Conservation (phyloP, 106 monocot genomes). For the Dendrobium nobile region DNA sequence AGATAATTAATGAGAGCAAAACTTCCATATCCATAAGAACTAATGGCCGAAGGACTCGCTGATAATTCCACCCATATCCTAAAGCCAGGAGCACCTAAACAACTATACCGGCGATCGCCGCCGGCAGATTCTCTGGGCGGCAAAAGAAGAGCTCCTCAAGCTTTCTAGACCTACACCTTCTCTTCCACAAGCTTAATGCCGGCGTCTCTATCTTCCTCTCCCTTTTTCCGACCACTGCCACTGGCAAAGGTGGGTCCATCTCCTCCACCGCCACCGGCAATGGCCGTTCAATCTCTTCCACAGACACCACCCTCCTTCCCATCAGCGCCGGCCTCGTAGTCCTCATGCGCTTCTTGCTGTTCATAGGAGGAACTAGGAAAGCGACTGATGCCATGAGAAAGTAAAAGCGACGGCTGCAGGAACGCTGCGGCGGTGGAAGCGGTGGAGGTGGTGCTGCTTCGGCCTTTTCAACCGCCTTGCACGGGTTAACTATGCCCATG, state of each 20-base stretch:
- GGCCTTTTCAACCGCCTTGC: neutral
- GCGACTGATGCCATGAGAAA: neutral
- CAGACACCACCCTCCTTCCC: neutral
- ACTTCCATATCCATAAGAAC: too few species aligned
- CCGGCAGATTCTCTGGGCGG: neutral
- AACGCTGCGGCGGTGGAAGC: neutral
- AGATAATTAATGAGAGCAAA: too few species aligned
- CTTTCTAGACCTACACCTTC: conserved; percentile 12
- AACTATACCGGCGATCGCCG: neutral
- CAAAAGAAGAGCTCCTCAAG: neutral
- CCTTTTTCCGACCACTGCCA: conserved; percentile 12
- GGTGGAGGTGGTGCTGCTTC: neutral
- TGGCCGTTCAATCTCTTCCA: neutral
- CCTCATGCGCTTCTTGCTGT: neutral
- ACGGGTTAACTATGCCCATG: conserved; percentile 28
- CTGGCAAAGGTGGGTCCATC: conserved; percentile 33
- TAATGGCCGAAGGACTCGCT: too few species aligned
- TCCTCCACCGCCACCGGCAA: neutral
- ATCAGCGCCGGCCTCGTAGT: neutral
- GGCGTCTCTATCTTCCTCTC: neutral
- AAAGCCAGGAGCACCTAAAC: too few species aligned
- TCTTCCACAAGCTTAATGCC: conserved; percentile 24
- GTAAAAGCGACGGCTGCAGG: neutral
- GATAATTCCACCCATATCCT: too few species aligned
- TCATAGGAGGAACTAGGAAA: neutral